Conservation (phyloP, 2,329 filamentous ascomycete species). For the Botrytis galanthina region DNA sequence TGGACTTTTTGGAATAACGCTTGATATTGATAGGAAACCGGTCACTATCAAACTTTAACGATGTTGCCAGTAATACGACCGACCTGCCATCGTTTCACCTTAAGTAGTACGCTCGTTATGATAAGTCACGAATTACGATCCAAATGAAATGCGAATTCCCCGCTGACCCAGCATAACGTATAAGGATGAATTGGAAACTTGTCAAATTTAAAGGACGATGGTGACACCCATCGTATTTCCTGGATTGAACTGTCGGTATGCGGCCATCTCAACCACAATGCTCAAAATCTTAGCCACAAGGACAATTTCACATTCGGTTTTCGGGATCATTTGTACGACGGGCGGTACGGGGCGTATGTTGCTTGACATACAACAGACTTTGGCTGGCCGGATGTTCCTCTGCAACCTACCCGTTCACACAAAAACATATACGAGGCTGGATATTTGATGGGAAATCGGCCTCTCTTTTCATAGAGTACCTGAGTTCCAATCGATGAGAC, state of each 20-base stretch:
- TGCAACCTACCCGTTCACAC: constrained; percentile 10
- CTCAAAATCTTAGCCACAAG: constrained; percentile 13
- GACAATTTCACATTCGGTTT: constrained; percentile 5
- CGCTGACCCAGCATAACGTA: background rate
- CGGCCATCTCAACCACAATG: background rate
- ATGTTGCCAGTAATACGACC: background rate
- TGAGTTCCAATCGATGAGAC: constrained; percentile 12
- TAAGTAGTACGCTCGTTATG: constrained; percentile 2
- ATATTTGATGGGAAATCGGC: background rate
- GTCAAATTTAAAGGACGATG: background rate
- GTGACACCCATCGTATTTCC: background rate
- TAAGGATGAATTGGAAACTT: background rate
- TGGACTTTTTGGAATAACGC: too few relatives aligned
- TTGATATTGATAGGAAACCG: background rate
- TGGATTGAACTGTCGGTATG: background rate
- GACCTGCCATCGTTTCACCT: background rate
- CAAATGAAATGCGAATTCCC: background rate
- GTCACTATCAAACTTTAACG: background rate
- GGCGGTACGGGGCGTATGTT: constrained; percentile 17
- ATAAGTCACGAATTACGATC: constrained; percentile 6
- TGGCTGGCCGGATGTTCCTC: constrained; percentile 18
- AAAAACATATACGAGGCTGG: constrained; percentile 11
- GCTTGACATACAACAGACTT: constrained; percentile 15
- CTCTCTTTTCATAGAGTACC: constrained; percentile 2
- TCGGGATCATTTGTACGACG: constrained; percentile 16